Base-by-base conservation (phyloP, 768 basidiomycete genomes). In the Mycena leptocephala region DNA sequence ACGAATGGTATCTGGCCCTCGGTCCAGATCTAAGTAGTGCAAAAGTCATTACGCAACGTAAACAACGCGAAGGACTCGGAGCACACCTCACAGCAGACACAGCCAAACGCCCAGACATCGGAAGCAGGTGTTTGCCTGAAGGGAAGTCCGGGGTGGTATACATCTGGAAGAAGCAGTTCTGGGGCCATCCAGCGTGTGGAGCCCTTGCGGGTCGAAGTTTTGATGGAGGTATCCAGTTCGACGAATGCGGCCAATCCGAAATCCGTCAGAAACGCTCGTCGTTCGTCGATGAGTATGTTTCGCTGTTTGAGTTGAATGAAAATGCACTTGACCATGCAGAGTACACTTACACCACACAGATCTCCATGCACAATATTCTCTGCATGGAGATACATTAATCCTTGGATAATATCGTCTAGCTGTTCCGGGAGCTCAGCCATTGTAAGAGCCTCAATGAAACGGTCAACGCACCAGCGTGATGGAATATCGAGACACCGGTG, bases 131-230 rank as follows among this genome's bases (percentile, higher is more conserved):
- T 71, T 16, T 59, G 43, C n/a, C 35, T 30, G 32, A 71, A 71
- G 22, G 58, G 43, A 3, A 14, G 55, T 28, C 30, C 55, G 18
- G 55, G 55, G 2, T 56, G 48, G 35, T 65, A 65, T 16, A 65
- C 30, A 26, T 32, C 24, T 3, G 58, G 70, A 18, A 61, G 43
- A 5, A 71, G 35, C 18, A 71, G 46, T 22, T 71, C 70, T 10
- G 70, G 59, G 3, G 59, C 39, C 70, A 71, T 71, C 70, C 70
- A 71, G 5, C 35, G 59, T n/a, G 41, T 62, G 2, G 70, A 62
- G 3, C 59, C 70, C 11, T 59, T 24, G 32, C 59, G 58, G 16
- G 59, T 48, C 2, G 70, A 62, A 0, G 5, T 3, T 58, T 58
- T 58, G 18, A 58, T 58, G 32, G 55, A 33, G 8, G 65, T 69